Evolutionary conservation across 768 basidiomycete species (phyloP).

Genomic region (Baorangia bicolor): DNA sequence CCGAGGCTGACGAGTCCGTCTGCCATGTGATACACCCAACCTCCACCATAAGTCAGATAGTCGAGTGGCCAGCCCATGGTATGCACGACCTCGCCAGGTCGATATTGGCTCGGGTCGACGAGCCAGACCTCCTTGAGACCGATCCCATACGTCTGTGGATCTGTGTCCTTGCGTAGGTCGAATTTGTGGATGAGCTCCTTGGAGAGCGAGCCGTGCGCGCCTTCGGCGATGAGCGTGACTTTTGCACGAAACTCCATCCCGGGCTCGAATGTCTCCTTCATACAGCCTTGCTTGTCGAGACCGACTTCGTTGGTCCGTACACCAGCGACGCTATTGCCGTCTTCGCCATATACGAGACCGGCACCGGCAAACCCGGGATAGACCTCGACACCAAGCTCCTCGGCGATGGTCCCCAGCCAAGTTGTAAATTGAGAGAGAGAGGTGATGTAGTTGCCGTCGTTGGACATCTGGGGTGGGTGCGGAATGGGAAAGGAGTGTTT

Average conservation of each 20-base stretch:
- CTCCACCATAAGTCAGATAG: too few relatives aligned
- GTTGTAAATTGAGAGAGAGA: slow-evolving; percentile 86
- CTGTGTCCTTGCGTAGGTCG: slow-evolving; percentile 58
- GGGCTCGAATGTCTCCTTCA: too few relatives aligned
- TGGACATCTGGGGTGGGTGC: too few relatives aligned
- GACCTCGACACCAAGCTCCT: too few relatives aligned
- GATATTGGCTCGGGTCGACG: slow-evolving; percentile 60
- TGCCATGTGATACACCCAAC: too few relatives aligned
- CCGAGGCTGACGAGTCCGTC: slow-evolving; percentile 87
- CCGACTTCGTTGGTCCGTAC: slow-evolving; percentile 94
- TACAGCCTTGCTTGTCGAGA: too few relatives aligned
- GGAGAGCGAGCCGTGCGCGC: too few relatives aligned
- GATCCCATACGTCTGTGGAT: slow-evolving; percentile 94
- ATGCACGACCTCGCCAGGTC: slow-evolving; percentile 77
- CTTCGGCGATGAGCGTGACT: too few relatives aligned
- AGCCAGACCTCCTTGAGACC: slow-evolving; percentile 98
- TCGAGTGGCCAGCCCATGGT: slow-evolving; percentile 93
- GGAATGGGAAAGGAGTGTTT: slow-evolving; percentile 66
- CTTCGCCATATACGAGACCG: slow-evolving; percentile 66
- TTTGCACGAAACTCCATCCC: too few relatives aligned
- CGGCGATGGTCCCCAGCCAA: slow-evolving; percentile 82
- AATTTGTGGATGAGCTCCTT: slow-evolving; percentile 71
- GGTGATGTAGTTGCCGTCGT: slow-evolving; percentile 92
- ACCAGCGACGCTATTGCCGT: slow-evolving; percentile 45
- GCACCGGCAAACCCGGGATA: slow-evolving; percentile 97